phyloP scores from a whole-genome alignment of 371 early-diverging fungal genomes.

The Cokeromyces recurvatus region DNA sequence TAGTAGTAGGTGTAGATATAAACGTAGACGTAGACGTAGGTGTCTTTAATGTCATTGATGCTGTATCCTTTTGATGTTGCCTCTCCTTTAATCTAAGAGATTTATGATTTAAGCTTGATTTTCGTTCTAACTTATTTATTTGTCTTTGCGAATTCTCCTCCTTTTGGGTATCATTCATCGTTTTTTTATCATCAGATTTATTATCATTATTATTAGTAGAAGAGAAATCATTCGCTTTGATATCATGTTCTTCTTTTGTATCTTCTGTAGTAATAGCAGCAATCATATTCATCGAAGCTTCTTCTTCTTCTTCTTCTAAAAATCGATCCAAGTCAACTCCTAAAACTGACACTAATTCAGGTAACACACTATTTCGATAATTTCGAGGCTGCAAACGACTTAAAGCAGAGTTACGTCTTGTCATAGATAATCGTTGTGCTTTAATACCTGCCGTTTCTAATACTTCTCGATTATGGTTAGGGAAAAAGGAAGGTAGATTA shows the following conservation, averaged over 20 bases:
- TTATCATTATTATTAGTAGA: no score
- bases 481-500: conserved; percentile 87
- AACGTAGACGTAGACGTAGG: no score
- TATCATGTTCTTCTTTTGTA: no score
- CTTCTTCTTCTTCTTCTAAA: conserved; percentile 47
- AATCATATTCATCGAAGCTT: no score
- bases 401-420: conserved; percentile 25
- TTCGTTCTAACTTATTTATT: no score
- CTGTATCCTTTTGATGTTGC: no score
- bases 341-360: conserved; percentile 42
- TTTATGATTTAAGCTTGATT: conserved; percentile 6
- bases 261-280: no score
- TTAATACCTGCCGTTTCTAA: conserved; percentile 51
- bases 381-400: conserved; percentile 17
- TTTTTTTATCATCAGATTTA: no score
- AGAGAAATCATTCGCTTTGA: no score
- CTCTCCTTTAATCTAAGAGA: no score
- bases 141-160: background rate
- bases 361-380: conserved; percentile 44
- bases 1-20: conserved; percentile 3
- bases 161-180: no score
- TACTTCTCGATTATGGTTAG: conserved; percentile 51
- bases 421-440: conserved; percentile 44
- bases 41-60: background rate
- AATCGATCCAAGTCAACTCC: conserved; percentile 47